Evolutionary conservation across 768 basidiomycete species (phyloP).

Genomic region (Tubosaeta sp.): DNA sequence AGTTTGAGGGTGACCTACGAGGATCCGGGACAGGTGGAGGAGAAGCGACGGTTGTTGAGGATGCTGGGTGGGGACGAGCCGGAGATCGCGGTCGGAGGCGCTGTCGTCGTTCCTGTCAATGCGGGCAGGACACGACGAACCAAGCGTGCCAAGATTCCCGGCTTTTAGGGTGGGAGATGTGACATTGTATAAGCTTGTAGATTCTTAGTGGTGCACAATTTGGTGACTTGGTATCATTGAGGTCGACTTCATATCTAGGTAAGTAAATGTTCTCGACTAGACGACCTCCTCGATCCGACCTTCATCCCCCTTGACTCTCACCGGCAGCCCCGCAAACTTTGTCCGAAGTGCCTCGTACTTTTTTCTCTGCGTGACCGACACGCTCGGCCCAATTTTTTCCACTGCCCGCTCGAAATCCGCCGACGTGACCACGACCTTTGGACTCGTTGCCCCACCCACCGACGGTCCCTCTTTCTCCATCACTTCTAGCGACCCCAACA

Average conservation of each 20-base stretch:
- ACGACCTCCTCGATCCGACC: too few relatives aligned
- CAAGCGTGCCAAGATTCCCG: constrained; percentile 7
- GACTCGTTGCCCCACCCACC: neutral
- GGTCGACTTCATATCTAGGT: too few relatives aligned
- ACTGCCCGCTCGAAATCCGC: constrained; percentile 73
- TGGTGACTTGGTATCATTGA: too few relatives aligned
- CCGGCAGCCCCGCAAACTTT: constrained; percentile 80
- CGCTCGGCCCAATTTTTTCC: constrained; percentile 83
- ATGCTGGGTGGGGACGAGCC: constrained; percentile 37
- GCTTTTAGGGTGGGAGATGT: constrained; percentile 2
- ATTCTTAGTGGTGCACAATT: too few relatives aligned
- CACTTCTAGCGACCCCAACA: constrained; percentile 62
- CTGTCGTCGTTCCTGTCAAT: neutral
- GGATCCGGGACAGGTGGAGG: constrained; percentile 59
- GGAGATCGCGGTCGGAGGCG: constrained; percentile 3
- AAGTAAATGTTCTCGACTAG: too few relatives aligned
- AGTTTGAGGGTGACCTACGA: constrained; percentile 61
- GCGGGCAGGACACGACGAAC: constrained; percentile 7
- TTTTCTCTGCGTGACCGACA: constrained; percentile 70
- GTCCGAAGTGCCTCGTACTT: constrained; percentile 78
- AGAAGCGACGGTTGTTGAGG: constrained; percentile 53
- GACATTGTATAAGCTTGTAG: too few relatives aligned
- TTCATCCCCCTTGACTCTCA: constrained; percentile 35
- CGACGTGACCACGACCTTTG: constrained; percentile 39
- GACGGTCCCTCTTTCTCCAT: constrained; percentile 39